Evolutionary conservation across 495 filamentous ascomycete species (phyloP), one percentile per base, ranked within the genome.

Genomic region (Podospora pseudoanserina): DNA sequence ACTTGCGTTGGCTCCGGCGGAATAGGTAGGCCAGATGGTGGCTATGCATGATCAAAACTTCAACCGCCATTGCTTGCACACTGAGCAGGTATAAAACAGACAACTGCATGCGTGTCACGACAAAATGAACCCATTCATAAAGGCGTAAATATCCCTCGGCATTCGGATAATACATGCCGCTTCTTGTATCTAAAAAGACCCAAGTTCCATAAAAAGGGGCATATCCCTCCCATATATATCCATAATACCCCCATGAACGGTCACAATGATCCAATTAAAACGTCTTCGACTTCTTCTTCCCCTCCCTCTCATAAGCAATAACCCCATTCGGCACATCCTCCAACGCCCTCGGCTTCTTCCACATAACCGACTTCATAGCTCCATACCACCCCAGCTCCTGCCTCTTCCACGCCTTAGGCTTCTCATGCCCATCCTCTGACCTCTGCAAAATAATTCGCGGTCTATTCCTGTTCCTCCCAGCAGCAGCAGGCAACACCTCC

Each of bases 321-420:
- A 73, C 66, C 4, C 69, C 74, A 9, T 68, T 58, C 0, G 69
- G 68, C 2, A 73, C 44, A n/a, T 77, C 72, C 13, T 69, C 60
- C 16, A 64, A 64, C 20, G 54, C 60, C 56, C 72, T 67, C 30
- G 69, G 74, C 65, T 59, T 64, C 59, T 44, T 67, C 61, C 66
- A 63, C 63, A 72, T 30, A 5, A 76, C 69, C 16, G 69, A 18
- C 69, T 60, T 70, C 3, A 70, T 61, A 2, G 78, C 80, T 13
- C 80, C 79, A n/a, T 55, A 26, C 80, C 80, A 82, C 5, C 80
- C 80, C 23, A 82, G 69, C 73, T 77, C 73, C 64, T 79, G 71
- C 59, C 75, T 73, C 63, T 69, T 70, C 80, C 80, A 82, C 39
- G 74, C 79, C 69, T 71, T 78, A 13, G 65, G 74, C 64, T 70